Evolutionary conservation across 176 grass and related monocot genomes (phyloP).

Genomic region (Zea mays): Zm-B73-REFERENCE-NAM-5.0 NC_050101.1:161839001-161839500

Average conservation of each 20-base stretch:
- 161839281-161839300: slow-evolving; percentile 95
- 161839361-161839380: slow-evolving; percentile 16
- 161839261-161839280: slow-evolving; percentile 85
- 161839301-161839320: slow-evolving; percentile 98
- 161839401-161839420: slow-evolving; percentile 42
- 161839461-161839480: slow-evolving; percentile 66
- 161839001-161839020: slow-evolving; percentile 80
- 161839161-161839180: not conserved
- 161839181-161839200: too few relatives aligned
- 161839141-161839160: slow-evolving; percentile 19
- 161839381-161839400: slow-evolving; percentile 34
- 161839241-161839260: slow-evolving; percentile 75
- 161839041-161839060: slow-evolving; percentile 83
- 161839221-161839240: slow-evolving; percentile 23
- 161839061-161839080: slow-evolving; percentile 77
- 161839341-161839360: slow-evolving; percentile 66
- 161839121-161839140: slow-evolving; percentile 31
- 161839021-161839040: slow-evolving; percentile 87
- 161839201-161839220: not conserved
- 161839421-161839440: slow-evolving; percentile 72
- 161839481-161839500: slow-evolving; percentile 73
- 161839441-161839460: slow-evolving; percentile 62
- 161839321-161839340: slow-evolving; percentile 96
- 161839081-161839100: slow-evolving; percentile 87
- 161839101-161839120: slow-evolving; percentile 48